These are phyloP conservation scores for Rhodotorula graminis DNA, from an alignment of 768 basidiomycete genomes.

Conservation along the genomic window DNA sequence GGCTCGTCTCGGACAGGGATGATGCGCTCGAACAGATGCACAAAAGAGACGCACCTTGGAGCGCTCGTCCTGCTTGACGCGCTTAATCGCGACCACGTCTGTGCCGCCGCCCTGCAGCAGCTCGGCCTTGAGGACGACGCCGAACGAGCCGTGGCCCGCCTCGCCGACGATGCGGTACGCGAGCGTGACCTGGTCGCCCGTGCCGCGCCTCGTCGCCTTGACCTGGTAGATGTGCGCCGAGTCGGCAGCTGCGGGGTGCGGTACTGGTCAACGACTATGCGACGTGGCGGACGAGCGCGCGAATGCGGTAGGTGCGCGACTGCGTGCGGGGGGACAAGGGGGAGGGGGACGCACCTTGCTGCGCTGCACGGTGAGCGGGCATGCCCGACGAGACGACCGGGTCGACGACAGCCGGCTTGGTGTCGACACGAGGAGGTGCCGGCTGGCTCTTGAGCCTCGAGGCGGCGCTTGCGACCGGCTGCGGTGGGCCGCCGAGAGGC, in stretches of 20 bases:
- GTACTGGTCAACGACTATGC: background rate
- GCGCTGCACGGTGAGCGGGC: background rate
- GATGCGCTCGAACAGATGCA: too few relatives aligned
- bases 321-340: background rate
- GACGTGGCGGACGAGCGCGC: too few relatives aligned
- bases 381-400: background rate
- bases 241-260: slow-evolving; percentile 59
- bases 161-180: slow-evolving; percentile 92
- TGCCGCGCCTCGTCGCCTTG: slow-evolving; percentile 85
- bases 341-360: background rate
- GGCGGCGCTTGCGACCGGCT: too few relatives aligned
- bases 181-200: slow-evolving; percentile 70
- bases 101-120: slow-evolving; percentile 59
- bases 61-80: slow-evolving; percentile 96
- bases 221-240: slow-evolving; percentile 90
- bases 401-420: background rate
- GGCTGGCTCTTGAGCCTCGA: background rate
- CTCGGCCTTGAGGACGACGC: slow-evolving; percentile 92
- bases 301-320: background rate
- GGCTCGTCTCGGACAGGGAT: too few relatives aligned
- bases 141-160: slow-evolving; percentile 96
- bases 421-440: too few relatives aligned
- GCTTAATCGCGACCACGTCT: slow-evolving; percentile 97
- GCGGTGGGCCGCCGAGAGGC: too few relatives aligned
- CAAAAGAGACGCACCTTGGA: slow-evolving; percentile 79